Conservation (phyloP, 257 asterid genomes). For the Salvia splendens region DNA sequence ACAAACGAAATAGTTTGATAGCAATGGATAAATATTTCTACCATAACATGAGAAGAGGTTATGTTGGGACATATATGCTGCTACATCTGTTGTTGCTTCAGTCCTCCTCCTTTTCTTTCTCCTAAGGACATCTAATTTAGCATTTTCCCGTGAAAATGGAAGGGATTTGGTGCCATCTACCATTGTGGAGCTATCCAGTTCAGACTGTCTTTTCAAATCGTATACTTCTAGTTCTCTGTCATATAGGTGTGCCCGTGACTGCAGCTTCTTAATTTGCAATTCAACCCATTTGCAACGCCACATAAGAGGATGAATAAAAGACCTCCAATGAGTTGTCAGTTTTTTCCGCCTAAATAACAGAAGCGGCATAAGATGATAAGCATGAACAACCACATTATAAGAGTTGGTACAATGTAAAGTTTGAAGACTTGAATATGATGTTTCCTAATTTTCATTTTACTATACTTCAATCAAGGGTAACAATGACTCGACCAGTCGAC, state of each 20-base stretch:
- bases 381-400: not conserved
- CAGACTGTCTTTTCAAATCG: slow-evolving; percentile 38
- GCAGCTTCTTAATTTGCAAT: slow-evolving; percentile 61
- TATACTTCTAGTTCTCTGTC: slow-evolving; percentile 53
- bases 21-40: slow-evolving; percentile 31
- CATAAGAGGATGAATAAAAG: slow-evolving; percentile 57
- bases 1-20: slow-evolving; percentile 18
- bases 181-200: slow-evolving; percentile 30
- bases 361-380: not conserved
- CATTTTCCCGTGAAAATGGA: slow-evolving; percentile 41
- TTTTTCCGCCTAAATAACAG: slow-evolving; percentile 56
- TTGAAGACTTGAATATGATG: not conserved
- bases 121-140: slow-evolving; percentile 37
- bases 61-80: slow-evolving; percentile 67
- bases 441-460: not conserved
- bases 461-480: not conserved
- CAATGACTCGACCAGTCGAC: not conserved
- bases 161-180: slow-evolving; percentile 47
- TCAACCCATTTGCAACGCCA: slow-evolving; percentile 93
- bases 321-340: slow-evolving; percentile 72
- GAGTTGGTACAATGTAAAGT: not conserved
- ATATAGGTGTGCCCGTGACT: slow-evolving; percentile 49
- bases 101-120: slow-evolving; percentile 67
- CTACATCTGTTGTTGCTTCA: slow-evolving; percentile 49
- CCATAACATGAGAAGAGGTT: slow-evolving; percentile 74